These are phyloP conservation scores for Tothia fuscella DNA, from an alignment of 2,329 filamentous ascomycete species.

Conservation along the genomic window DNA sequence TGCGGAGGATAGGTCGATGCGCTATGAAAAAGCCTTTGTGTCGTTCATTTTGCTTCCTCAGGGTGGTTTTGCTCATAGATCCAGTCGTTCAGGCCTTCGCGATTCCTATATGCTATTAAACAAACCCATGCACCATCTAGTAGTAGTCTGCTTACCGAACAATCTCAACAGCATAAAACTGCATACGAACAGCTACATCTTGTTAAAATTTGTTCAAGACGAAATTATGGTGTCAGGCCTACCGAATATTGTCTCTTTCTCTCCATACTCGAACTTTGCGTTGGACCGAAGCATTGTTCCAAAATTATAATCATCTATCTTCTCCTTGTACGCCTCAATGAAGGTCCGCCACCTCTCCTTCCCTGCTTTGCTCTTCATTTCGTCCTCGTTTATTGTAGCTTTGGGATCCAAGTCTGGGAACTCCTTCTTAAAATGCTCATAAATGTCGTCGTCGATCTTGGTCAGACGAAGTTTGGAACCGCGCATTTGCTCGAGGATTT, in stretches of 20 bases:
- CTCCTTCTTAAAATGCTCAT: constrained; percentile 71
- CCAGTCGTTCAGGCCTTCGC: constrained; percentile 88
- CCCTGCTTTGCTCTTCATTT: constrained; percentile 94
- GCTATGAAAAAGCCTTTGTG: background rate
- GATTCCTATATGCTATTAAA: constrained; percentile 47
- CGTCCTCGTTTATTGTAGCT: constrained; percentile 71
- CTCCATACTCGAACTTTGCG: constrained; percentile 71
- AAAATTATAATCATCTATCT: constrained; percentile 95
- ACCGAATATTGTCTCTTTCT: constrained; percentile 90
- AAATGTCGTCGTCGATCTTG: constrained; percentile 90
- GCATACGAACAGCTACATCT: constrained; percentile 55
- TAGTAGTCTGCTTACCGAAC: constrained; percentile 40
- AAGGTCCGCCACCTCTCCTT: constrained; percentile 95
- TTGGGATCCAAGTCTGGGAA: constrained; percentile 90
- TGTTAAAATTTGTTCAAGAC: constrained; percentile 3
- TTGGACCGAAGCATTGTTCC: constrained; percentile 80
- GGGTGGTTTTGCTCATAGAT: constrained; percentile 74
- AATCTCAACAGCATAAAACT: constrained; percentile 72
- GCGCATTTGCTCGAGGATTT: constrained; percentile 79
- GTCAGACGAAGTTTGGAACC: constrained; percentile 86
- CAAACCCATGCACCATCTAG: constrained; percentile 8
- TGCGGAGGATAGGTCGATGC: too few species aligned
- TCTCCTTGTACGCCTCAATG: constrained; percentile 88
- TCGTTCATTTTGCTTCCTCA: constrained; percentile 32
- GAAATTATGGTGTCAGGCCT: constrained; percentile 18